Conservation (phyloP, 441 rosid genomes). For the Gossypium laxum region DNA sequence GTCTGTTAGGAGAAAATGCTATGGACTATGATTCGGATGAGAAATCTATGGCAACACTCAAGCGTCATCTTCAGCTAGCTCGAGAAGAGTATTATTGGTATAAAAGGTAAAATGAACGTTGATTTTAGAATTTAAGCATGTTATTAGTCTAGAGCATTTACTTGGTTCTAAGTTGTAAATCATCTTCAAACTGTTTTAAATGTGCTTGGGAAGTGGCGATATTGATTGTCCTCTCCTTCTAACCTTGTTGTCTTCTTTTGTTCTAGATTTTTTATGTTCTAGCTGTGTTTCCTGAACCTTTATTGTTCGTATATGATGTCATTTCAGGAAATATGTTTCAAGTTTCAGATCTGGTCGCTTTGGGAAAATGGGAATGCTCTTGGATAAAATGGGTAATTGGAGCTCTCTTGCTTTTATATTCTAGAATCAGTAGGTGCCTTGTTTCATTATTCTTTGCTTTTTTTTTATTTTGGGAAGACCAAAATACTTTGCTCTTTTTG, state of each 20-base stretch:
- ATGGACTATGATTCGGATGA: conserved; percentile 98
- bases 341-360: conserved; percentile 61
- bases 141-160: neutral
- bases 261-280: conserved; percentile 4
- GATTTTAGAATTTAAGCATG: neutral
- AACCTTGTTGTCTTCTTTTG: conserved; percentile 9
- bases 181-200: neutral
- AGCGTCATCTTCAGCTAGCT: conserved; percentile 85
- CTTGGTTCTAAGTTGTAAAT: neutral
- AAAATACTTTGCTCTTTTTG: neutral
- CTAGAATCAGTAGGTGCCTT: neutral
- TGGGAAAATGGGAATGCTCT: conserved; percentile 51
- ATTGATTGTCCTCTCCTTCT: conserved; percentile 11
- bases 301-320: conserved; percentile 12
- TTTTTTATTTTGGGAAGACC: neutral
- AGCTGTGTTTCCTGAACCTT: conserved; percentile 11
- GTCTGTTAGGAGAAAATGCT: conserved; percentile 88
- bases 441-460: conserved; percentile 1
- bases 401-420: neutral
- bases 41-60: conserved; percentile 96
- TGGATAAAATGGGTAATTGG: conserved; percentile 59
- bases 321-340: conserved; percentile 74
- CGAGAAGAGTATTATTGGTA: conserved; percentile 83
- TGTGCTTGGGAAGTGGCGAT: neutral
- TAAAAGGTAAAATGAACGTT: conserved; percentile 52